These are phyloP conservation scores for Talaromyces atroroseus DNA, from an alignment of 2,329 filamentous ascomycete species.

Conservation along the genomic window DNA sequence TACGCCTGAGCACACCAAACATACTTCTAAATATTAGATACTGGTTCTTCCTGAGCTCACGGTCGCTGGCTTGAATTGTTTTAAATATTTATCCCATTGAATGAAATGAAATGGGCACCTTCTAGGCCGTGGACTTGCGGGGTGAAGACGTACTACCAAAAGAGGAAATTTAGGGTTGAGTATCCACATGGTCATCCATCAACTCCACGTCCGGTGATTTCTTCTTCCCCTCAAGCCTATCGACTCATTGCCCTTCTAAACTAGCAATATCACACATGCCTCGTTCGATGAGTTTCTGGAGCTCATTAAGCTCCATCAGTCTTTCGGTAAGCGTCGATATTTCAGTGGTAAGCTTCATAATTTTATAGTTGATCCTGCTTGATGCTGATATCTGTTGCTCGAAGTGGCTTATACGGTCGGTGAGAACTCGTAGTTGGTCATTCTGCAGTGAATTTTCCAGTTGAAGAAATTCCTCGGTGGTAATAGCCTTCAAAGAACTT, in stretches of 20 bases:
- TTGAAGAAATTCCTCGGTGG: background rate
- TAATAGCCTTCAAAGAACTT: background rate
- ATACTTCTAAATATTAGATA: too few relatives aligned
- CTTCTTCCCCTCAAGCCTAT: too few relatives aligned
- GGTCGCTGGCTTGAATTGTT: too few relatives aligned
- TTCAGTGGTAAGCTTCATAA: background rate
- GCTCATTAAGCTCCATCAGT: background rate
- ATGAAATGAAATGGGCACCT: too few relatives aligned
- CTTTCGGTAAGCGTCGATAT: background rate
- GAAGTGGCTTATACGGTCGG: background rate
- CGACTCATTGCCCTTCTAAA: too few relatives aligned
- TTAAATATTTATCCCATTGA: background rate
- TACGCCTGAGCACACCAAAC: too few relatives aligned
- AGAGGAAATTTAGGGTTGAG: background rate
- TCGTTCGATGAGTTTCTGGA: background rate
- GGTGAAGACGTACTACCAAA: background rate
- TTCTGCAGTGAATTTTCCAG: background rate
- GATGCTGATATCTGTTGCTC: background rate
- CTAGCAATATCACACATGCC: too few relatives aligned
- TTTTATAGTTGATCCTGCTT: background rate
- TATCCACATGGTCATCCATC: background rate
- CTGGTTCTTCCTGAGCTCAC: too few relatives aligned
- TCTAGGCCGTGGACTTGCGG: background rate
- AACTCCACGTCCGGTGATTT: too few relatives aligned
- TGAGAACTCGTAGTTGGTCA: background rate